Evolutionary conservation across 2,329 filamentous ascomycete species (phyloP).

Genomic region (Coleophoma eucalyptorum): DNA sequence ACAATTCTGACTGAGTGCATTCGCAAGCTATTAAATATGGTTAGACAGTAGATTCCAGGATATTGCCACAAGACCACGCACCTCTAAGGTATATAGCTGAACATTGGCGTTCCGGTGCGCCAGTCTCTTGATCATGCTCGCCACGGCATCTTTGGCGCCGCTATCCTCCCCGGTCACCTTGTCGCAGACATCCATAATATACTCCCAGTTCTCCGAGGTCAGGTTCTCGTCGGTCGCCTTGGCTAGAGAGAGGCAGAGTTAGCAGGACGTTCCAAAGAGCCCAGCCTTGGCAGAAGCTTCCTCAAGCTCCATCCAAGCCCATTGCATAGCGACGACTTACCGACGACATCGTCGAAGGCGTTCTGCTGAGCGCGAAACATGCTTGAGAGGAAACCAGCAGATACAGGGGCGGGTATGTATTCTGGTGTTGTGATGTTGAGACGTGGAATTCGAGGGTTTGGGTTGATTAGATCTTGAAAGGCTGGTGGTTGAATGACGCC

Average conservation of each 20-base stretch:
- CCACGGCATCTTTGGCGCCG: constrained; percentile 62
- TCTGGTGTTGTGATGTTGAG: too few species aligned
- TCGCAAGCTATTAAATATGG: constrained; percentile 51
- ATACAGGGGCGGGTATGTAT: background rate
- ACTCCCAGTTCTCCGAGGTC: constrained; percentile 68
- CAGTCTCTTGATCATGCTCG: constrained; percentile 68
- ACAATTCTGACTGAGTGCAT: constrained; percentile 70
- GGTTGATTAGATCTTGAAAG: too few species aligned
- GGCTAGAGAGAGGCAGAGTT: constrained; percentile 37
- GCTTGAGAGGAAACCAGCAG: constrained; percentile 2
- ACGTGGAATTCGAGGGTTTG: too few species aligned
- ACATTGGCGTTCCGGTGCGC: constrained; percentile 75
- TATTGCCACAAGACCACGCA: constrained; percentile 22
- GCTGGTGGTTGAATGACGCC: background rate
- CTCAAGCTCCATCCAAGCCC: constrained; percentile 1
- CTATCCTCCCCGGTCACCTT: constrained; percentile 35
- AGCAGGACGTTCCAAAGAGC: constrained; percentile 6
- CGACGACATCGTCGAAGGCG: constrained; percentile 67
- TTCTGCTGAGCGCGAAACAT: constrained; percentile 64
- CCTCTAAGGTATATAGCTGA: constrained; percentile 71
- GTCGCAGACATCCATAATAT: constrained; percentile 38
- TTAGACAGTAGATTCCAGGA: constrained; percentile 4
- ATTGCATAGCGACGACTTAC: constrained; percentile 36
- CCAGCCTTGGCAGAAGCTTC: too few species aligned
- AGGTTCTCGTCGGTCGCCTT: constrained; percentile 97